Conservation (phyloP, 345 rosid species). For the Lepidium sativum region DNA sequence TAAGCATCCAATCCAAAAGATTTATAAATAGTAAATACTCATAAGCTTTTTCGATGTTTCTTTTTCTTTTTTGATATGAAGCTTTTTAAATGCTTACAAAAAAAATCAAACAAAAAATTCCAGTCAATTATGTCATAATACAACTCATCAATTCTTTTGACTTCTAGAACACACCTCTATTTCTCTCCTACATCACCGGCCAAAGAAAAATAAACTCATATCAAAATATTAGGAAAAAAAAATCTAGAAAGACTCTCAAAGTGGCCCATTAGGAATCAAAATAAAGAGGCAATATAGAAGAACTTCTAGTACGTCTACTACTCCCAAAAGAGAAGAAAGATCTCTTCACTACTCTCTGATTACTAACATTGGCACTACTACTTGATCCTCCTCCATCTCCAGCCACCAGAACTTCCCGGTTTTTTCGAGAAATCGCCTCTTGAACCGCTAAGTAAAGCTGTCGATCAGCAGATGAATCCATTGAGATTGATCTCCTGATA, state of each 20-base stretch:
- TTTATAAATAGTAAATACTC: too few species aligned
- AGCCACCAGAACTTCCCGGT: slow-evolving; percentile 30
- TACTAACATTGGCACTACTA: slow-evolving; percentile 18
- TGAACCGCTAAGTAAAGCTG: slow-evolving; percentile 54
- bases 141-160: background rate
- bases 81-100: too few species aligned
- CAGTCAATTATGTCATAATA: background rate
- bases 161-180: slow-evolving; percentile 19
- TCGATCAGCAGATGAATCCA: slow-evolving; percentile 75
- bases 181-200: slow-evolving; percentile 24
- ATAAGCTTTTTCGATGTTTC: too few species aligned
- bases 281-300: slow-evolving; percentile 56
- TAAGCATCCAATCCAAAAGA: too few species aligned
- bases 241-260: background rate
- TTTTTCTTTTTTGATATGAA: too few species aligned
- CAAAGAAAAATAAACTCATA: background rate
- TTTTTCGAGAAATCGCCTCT: slow-evolving; percentile 38
- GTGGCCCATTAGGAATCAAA: slow-evolving; percentile 36
- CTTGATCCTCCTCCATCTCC: slow-evolving; percentile 26
- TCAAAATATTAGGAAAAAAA: background rate
- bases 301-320: slow-evolving; percentile 56
- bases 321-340: slow-evolving; percentile 70
- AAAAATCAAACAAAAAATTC: background rate
- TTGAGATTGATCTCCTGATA: slow-evolving; percentile 73
- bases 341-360: slow-evolving; percentile 40